Evolutionary conservation across 2,329 filamentous ascomycete genomes (phyloP).

Genomic region (Grosmannia penicillata): DNA sequence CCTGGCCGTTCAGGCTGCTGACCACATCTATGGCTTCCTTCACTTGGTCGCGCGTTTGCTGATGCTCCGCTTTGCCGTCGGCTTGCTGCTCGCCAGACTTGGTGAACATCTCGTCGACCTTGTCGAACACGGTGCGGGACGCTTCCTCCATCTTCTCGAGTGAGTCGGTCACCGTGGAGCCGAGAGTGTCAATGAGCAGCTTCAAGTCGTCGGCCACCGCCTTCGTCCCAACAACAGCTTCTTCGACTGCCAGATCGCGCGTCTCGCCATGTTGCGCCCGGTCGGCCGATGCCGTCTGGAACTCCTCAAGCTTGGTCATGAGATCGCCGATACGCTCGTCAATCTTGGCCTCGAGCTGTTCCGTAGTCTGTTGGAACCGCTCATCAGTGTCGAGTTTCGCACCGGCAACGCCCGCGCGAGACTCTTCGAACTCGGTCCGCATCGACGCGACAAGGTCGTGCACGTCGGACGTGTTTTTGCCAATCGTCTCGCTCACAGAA

Average conservation of each 20-base stretch:
- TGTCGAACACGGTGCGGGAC: slow-evolving; percentile 71
- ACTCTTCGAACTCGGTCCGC: slow-evolving; percentile 76
- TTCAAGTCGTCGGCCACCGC: slow-evolving; percentile 76
- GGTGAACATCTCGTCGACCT: slow-evolving; percentile 63
- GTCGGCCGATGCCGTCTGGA: slow-evolving; percentile 59
- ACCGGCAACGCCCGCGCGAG: slow-evolving; percentile 63
- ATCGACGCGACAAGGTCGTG: slow-evolving; percentile 62
- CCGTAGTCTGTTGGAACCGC: slow-evolving; percentile 48
- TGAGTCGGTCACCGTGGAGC: slow-evolving; percentile 64
- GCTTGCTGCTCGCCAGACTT: slow-evolving; percentile 63
- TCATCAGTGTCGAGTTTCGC: slow-evolving; percentile 74
- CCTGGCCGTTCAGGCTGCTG: slow-evolving; percentile 60
- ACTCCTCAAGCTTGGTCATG: slow-evolving; percentile 76
- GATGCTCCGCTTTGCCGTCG: slow-evolving; percentile 64
- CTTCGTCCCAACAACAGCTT: slow-evolving; percentile 61
- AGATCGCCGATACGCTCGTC: slow-evolving; percentile 60
- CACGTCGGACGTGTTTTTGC: slow-evolving; percentile 47
- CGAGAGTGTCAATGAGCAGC: slow-evolving; percentile 71
- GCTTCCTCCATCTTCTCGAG: slow-evolving; percentile 79
- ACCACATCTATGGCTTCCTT: slow-evolving; percentile 59
- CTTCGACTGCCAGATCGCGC: slow-evolving; percentile 56
- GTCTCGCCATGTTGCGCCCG: slow-evolving; percentile 60
- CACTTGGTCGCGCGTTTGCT: slow-evolving; percentile 68
- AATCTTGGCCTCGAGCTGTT: slow-evolving; percentile 38
- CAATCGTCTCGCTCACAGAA: slow-evolving; percentile 47